These are phyloP conservation scores for Durio zibethinus DNA, from an alignment of 345 rosid species.

Conservation along the genomic window DNA sequence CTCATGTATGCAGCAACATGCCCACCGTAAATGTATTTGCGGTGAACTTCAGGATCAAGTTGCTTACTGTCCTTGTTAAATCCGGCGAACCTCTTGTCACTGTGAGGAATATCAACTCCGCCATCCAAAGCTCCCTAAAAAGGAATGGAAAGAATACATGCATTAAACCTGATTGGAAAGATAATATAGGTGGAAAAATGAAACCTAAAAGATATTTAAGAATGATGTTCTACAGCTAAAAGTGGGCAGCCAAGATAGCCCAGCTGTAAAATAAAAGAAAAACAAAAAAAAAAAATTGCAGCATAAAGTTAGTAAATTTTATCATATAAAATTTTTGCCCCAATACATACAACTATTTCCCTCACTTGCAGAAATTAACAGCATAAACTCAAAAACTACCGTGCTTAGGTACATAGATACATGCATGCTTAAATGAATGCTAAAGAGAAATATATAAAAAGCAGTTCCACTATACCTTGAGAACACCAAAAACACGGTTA, in stretches of 20 bases:
- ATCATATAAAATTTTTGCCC: no score
- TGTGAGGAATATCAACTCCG: conserved; percentile 72
- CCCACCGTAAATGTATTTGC: conserved; percentile 69
- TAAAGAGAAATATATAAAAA: background rate
- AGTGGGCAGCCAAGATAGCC: background rate
- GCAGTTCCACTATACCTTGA: conserved; percentile 41
- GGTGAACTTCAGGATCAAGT: conserved; percentile 65
- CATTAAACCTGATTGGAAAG: background rate
- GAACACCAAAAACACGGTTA: conserved; percentile 72
- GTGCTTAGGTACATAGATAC: background rate
- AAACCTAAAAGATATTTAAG: background rate
- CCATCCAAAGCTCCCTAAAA: conserved; percentile 70
- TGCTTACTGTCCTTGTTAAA: conserved; percentile 55
- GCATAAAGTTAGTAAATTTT: no score
- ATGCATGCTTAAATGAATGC: background rate
- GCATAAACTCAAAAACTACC: background rate
- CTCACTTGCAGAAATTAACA: background rate
- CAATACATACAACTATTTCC: no score
- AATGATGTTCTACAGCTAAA: background rate
- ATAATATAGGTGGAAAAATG: background rate
- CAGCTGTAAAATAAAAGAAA: background rate
- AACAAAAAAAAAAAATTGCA: no score
- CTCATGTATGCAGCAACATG: conserved; percentile 69
- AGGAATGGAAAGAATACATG: background rate
- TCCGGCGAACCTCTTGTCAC: conserved; percentile 76